Conservation (phyloP, 2,329 filamentous ascomycete genomes). For the Ophiosphaerella herpotricha region DNA sequence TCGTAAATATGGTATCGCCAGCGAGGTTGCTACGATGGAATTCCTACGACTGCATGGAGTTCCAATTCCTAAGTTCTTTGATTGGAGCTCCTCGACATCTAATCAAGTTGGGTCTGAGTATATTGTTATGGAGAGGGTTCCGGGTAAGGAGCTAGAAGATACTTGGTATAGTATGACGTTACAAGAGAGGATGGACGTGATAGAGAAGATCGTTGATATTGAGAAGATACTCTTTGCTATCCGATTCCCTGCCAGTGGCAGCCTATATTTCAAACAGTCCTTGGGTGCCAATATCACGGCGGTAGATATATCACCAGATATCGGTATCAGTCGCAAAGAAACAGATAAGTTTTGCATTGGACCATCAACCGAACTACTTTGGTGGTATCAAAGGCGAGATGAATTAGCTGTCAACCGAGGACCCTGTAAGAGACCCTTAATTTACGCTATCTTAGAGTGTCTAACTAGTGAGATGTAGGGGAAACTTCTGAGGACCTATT, state of each 20-base stretch:
- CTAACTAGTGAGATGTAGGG: slow-evolving; percentile 9
- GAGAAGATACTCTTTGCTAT: slow-evolving; percentile 10
- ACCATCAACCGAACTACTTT: slow-evolving; percentile 7
- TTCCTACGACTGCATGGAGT: slow-evolving; percentile 24
- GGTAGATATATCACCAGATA: slow-evolving; percentile 2
- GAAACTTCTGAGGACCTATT: slow-evolving; percentile 9
- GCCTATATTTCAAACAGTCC: slow-evolving; percentile 9
- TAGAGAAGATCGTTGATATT: slow-evolving; percentile 11
- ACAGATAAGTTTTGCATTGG: slow-evolving; percentile 11
- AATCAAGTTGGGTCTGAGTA: slow-evolving; percentile 12
- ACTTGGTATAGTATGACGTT: slow-evolving; percentile 9
- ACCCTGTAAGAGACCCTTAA: slow-evolving; percentile 13
- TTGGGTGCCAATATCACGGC: not conserved
- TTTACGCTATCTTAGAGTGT: slow-evolving; percentile 1
- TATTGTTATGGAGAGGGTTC: slow-evolving; percentile 16
- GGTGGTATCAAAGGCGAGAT: slow-evolving; percentile 13
- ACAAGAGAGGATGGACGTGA: slow-evolving; percentile 6
- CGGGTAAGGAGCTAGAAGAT: slow-evolving; percentile 6
- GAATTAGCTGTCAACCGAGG: slow-evolving; percentile 13
- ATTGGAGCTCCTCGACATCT: slow-evolving; percentile 8
- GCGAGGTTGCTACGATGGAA: slow-evolving; percentile 23
- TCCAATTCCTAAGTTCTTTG: slow-evolving; percentile 22
- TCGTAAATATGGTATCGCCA: slow-evolving; percentile 15
- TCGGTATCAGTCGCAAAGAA: not conserved
- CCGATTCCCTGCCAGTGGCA: slow-evolving; percentile 10